Conservation (phyloP, 805 yeast genomes). For the Barnettozyma sp. region DNA sequence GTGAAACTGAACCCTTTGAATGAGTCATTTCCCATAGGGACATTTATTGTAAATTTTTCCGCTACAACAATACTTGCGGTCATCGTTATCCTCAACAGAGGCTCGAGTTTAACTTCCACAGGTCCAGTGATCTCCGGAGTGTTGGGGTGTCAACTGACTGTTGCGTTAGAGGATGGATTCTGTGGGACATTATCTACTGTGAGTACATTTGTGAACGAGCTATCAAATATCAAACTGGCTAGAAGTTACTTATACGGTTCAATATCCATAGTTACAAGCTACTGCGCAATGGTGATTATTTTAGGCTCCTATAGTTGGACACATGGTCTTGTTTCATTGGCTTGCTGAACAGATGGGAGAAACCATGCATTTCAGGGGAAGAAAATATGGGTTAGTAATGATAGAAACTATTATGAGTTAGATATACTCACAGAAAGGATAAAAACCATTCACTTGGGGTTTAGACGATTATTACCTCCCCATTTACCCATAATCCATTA, state of each 20-base stretch:
- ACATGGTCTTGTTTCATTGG: conserved; percentile 36
- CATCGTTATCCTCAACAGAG: conserved; percentile 38
- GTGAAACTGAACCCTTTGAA: conserved; percentile 37
- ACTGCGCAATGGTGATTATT: conserved; percentile 44
- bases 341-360: too few relatives aligned
- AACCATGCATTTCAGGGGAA: too few relatives aligned
- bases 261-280: conserved; percentile 41
- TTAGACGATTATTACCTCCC: conserved; percentile 4
- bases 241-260: conserved; percentile 46
- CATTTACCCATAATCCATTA: neutral
- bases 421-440: conserved; percentile 9
- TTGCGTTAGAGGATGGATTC: conserved; percentile 55
- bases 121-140: conserved; percentile 26
- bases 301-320: conserved; percentile 74
- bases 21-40: conserved; percentile 48
- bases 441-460: conserved; percentile 12
- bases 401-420: too few relatives aligned
- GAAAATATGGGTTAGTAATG: too few relatives aligned
- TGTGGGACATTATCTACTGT: conserved; percentile 71
- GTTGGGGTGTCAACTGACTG: conserved; percentile 43
- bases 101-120: conserved; percentile 29
- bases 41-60: conserved; percentile 41
- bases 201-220: conserved; percentile 71
- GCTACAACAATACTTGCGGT: conserved; percentile 42
- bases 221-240: conserved; percentile 33